Evolutionary conservation across 140 eudicot species (phyloP), one percentile per base, ranked within the genome.

Genomic region (Stevia rebaudiana): DNA sequence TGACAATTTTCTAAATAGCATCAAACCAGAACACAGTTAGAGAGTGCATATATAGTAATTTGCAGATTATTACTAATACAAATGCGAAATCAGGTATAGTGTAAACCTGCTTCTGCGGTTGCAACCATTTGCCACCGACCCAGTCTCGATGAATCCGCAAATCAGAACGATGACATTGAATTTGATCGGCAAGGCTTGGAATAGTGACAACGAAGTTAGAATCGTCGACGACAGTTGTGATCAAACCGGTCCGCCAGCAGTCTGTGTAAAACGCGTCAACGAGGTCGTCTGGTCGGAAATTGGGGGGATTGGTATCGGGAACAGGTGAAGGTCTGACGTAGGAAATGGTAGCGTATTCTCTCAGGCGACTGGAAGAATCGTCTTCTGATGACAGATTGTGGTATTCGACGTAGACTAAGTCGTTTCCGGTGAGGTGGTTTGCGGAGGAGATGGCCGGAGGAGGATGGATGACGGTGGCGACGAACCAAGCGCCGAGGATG

Each of bases 211-310:
- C 41, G 25, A 42, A 90, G 61, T 65, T 70, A 25, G 30, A 40
- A 36, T 25, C 2, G 19, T 53, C 84, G 3, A 82, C 4, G 23
- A 84, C 78, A 0, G 55, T 15, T 2, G 79, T 76, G 22, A 87
- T 71, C 16, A 79, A 82, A 1, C 98, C 96, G 8, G 85, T 79
- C 92, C 95, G 87, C 95, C 98, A 91, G 4, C 95, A 95, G 64
- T 84, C 89, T 6, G 62, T 60, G 72, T 71, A 82, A 49, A 65
- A 84, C 17, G 89, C 98, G 43, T 91, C 95, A 11, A 91, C 96
- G 68, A 77, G 74, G 72, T 87, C 95, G 80, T 67, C 44, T 23
- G 71, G 49, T 24, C 81, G 72, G n/a, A 87, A 87, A 21, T 43
- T 50, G 35, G 73, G 53, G 23, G n/a, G 31, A 21, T 46, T 75